Evolutionary conservation across 1,284 basidiomycete species (phyloP).

Genomic region (Bjerkandera adusta): DNA sequence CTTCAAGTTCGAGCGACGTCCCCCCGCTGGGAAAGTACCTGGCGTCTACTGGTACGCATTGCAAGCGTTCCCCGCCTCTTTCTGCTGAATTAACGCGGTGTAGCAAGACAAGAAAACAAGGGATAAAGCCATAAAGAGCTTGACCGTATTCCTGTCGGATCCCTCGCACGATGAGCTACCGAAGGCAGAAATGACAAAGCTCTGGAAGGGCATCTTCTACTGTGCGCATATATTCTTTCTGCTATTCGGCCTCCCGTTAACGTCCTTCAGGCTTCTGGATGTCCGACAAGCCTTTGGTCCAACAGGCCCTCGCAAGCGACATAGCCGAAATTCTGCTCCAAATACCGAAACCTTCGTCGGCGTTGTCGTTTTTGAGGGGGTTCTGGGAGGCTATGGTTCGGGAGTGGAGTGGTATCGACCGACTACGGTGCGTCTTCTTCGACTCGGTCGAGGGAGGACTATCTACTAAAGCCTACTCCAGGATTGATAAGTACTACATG

Average conservation of each 20-base stretch:
- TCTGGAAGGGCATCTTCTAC: slow-evolving; percentile 99
- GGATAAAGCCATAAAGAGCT: slow-evolving; percentile 83
- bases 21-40: slow-evolving; percentile 87
- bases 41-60: slow-evolving; percentile 79
- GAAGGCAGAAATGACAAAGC: slow-evolving; percentile 80
- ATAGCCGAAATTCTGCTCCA: slow-evolving; percentile 79
- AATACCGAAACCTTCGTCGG: slow-evolving; percentile 57
- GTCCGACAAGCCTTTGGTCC: slow-evolving; percentile 97
- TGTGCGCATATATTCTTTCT: slow-evolving; percentile 50
- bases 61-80: slow-evolving; percentile 7
- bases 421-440: slow-evolving; percentile 63
- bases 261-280: slow-evolving; percentile 87
- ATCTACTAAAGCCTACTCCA: slow-evolving; percentile 29
- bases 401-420: slow-evolving; percentile 93
- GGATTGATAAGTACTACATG: slow-evolving; percentile 97
- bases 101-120: slow-evolving; percentile 81
- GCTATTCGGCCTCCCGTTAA: neutral
- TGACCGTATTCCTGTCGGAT: slow-evolving; percentile 75
- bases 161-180: slow-evolving; percentile 54
- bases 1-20: slow-evolving; percentile 18
- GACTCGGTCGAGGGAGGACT: neutral
- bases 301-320: slow-evolving; percentile 88
- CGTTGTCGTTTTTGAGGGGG: slow-evolving; percentile 78
- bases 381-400: slow-evolving; percentile 90
- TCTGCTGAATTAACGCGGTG: slow-evolving; percentile 19